phyloP scores from a whole-genome alignment of 768 basidiomycete species.

The Boletus barrowsii region DNA sequence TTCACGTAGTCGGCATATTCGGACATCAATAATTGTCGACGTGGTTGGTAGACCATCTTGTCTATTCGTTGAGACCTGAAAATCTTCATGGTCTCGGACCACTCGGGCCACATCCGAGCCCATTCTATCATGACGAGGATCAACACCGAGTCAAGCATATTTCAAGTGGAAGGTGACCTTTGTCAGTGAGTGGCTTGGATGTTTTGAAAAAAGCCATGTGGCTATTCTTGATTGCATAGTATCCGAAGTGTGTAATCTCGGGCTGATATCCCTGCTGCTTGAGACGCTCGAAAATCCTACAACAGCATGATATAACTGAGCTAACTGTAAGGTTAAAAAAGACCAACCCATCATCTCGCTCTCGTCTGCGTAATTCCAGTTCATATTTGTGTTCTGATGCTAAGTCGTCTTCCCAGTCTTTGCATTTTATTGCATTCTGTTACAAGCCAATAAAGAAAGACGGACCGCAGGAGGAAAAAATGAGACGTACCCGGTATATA shows the following conservation, averaged over 20 bases:
- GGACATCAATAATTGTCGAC: not conserved
- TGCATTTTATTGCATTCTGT: not conserved
- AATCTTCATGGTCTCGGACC: not conserved
- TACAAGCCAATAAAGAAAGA: not conserved
- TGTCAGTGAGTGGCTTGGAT: conserved; percentile 6
- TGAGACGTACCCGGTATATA: not conserved
- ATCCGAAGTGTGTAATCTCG: conserved; percentile 2
- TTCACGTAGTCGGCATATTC: not conserved
- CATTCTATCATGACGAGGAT: not conserved
- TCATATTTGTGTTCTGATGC: not conserved
- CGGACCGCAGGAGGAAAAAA: not conserved
- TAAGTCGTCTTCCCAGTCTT: not conserved
- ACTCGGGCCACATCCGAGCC: not conserved
- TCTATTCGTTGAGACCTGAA: not conserved
- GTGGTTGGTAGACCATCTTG: not conserved
- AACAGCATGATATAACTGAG: not conserved
- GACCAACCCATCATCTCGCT: not conserved
- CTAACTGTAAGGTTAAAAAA: not conserved
- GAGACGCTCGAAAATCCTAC: conserved; percentile 14
- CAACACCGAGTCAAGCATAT: not conserved
- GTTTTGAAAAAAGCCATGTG: conserved; percentile 3
- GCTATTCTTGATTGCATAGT: not conserved
- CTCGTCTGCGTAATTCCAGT: not conserved
- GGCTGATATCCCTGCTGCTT: conserved; percentile 1
- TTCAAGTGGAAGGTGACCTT: not conserved